Conservation (phyloP, 2,329 filamentous ascomycete species). For the Talaromyces marneffei region DNA sequence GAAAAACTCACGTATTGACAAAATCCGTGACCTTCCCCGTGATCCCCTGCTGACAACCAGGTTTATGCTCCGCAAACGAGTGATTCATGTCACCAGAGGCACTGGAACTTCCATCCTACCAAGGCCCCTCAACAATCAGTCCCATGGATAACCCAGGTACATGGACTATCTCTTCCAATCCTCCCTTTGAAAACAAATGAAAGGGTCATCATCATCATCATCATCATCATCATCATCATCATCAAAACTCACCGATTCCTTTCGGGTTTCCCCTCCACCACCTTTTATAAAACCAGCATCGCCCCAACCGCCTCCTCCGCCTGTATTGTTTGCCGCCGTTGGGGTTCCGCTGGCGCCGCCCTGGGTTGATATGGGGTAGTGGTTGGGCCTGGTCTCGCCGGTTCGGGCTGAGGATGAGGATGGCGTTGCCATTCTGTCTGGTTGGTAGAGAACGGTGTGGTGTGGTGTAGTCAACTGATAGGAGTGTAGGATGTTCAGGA, state of each 20-base stretch:
- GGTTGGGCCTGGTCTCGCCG: constrained; percentile 8
- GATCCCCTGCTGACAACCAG: constrained; percentile 9
- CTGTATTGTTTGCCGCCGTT: constrained; percentile 15
- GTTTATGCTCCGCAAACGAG: constrained; percentile 13
- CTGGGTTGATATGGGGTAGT: constrained; percentile 4
- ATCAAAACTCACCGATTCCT: constrained; percentile 1
- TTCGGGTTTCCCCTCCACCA: constrained; percentile 6
- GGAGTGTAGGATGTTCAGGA: too few relatives aligned
- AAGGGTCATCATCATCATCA: not conserved
- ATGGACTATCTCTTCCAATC: too few relatives aligned
- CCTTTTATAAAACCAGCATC: constrained; percentile 12
- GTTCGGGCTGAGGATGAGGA: not conserved
- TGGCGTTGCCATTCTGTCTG: constrained; percentile 5
- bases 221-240: not conserved
- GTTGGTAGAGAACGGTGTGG: too few relatives aligned
- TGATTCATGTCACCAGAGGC: constrained; percentile 14
- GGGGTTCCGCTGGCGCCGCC: constrained; percentile 14
- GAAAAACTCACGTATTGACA: constrained; percentile 1
- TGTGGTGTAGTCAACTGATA: too few relatives aligned
- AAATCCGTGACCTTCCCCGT: constrained; percentile 5
- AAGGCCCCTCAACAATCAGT: not conserved
- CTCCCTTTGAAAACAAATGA: too few relatives aligned
- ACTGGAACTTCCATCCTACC: constrained; percentile 3
- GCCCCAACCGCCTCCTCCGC: constrained; percentile 12
- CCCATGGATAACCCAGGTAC: too few relatives aligned